phyloP scores from a whole-genome alignment of 805 yeast species.

The Barnettozyma californica region DNA sequence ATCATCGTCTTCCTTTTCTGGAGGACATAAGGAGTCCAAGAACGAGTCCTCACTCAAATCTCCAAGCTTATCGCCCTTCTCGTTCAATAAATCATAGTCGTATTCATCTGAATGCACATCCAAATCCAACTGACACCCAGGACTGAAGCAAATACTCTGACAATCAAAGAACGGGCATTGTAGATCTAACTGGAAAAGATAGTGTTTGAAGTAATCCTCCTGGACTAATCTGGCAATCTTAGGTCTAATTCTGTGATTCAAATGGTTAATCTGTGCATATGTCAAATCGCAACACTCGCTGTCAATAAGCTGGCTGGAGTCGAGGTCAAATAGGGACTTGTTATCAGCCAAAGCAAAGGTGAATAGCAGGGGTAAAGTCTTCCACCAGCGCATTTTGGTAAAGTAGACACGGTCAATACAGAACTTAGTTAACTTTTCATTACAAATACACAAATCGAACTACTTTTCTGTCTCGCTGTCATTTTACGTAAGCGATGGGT shows the following conservation, averaged over 20 bases:
- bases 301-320: constrained; percentile 16
- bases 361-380: not conserved
- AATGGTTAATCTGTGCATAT: constrained; percentile 43
- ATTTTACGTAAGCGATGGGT: not conserved
- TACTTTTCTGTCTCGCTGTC: constrained; percentile 7
- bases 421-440: not conserved
- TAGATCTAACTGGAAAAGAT: constrained; percentile 68
- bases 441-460: not conserved
- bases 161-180: constrained; percentile 83
- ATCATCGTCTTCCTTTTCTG: constrained; percentile 32
- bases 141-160: constrained; percentile 35
- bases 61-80: constrained; percentile 41
- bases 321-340: constrained; percentile 13
- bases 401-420: not conserved
- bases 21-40: constrained; percentile 34
- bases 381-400: constrained; percentile 5
- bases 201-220: constrained; percentile 78
- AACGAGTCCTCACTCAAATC: constrained; percentile 31
- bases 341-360: constrained; percentile 6
- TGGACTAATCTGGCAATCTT: constrained; percentile 51
- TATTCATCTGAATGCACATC: constrained; percentile 26
- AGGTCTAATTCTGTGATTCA: constrained; percentile 50
- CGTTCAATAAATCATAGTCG: constrained; percentile 22
- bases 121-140: constrained; percentile 26
- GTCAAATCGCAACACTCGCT: constrained; percentile 34